A percentile compares a stretch with the other conserved stretches of the same genome.
Conservation (phyloP, 257 asterid species). For the Thymus mandschuricus region DNA sequence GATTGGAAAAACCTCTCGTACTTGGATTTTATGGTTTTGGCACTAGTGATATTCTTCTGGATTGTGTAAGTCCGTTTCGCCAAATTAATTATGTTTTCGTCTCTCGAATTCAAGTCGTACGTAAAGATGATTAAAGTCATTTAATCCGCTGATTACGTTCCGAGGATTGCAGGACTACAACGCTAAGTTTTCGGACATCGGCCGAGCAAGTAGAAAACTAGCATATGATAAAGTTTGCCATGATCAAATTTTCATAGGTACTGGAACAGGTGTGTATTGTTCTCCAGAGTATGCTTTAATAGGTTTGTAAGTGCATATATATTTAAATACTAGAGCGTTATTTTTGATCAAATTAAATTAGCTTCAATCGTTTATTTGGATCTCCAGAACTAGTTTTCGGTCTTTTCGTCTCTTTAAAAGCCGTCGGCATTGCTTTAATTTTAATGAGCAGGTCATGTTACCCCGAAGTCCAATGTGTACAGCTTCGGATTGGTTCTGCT, state of each 20-base stretch:
- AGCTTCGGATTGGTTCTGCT: constrained; percentile 35
- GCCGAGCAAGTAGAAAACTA: constrained; percentile 46
- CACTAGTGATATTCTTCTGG: constrained; percentile 51
- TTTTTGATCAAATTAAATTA: too few species aligned
- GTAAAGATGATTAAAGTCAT: too few species aligned
- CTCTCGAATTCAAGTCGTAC: too few species aligned
- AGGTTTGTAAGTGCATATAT: too few species aligned
- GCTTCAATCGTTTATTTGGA: too few species aligned
- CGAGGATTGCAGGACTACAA: too few species aligned
- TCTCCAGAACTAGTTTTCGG: background rate
- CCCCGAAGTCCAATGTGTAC: constrained; percentile 21
- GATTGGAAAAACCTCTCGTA: constrained; percentile 46
- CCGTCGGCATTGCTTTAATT: too few species aligned
- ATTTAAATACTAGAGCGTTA: too few species aligned
- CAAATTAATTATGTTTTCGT: background rate
- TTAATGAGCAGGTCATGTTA: background rate
- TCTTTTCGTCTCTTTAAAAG: background rate
- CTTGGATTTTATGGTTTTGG: constrained; percentile 46
- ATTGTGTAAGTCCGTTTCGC: constrained; percentile 37
- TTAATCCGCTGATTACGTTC: too few species aligned
- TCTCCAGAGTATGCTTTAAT: constrained; percentile 18
- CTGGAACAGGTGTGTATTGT: constrained; percentile 21
- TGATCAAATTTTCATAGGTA: constrained; percentile 41
- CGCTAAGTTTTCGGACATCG: too few species aligned
- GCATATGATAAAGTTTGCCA: constrained; percentile 21